These are phyloP conservation scores for Komagataella ulmi DNA, from an alignment of 805 yeast species.

Conservation along the genomic window DNA sequence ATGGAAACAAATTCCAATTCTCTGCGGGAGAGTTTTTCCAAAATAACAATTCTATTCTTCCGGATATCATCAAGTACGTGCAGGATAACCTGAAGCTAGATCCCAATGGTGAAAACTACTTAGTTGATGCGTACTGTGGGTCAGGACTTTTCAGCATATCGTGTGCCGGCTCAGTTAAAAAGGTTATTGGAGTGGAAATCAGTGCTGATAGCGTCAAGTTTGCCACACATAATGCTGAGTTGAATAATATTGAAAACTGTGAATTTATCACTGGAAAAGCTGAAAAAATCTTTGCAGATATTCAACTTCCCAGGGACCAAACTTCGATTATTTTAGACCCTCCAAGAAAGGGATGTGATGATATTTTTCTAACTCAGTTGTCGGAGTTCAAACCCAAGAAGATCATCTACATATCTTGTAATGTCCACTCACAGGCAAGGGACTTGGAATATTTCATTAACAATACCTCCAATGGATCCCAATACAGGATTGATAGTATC, in stretches of 20 bases:
- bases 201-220: constrained; percentile 83
- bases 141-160: constrained; percentile 88
- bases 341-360: constrained; percentile 95
- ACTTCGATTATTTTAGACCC: constrained; percentile 94
- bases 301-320: constrained; percentile 58
- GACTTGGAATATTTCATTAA: constrained; percentile 76
- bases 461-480: constrained; percentile 45
- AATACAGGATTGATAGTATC: constrained; percentile 65
- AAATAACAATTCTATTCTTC: constrained; percentile 85
- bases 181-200: constrained; percentile 88
- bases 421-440: constrained; percentile 95
- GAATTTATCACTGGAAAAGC: constrained; percentile 86
- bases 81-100: constrained; percentile 47
- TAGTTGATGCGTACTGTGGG: constrained; percentile 95
- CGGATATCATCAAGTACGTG: constrained; percentile 72
- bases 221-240: constrained; percentile 69
- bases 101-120: constrained; percentile 23
- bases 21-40: constrained; percentile 96
- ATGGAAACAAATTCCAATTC: constrained; percentile 70
- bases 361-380: constrained; percentile 72
- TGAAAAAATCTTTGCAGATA: constrained; percentile 70
- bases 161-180: constrained; percentile 67
- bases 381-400: constrained; percentile 73
- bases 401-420: constrained; percentile 92
- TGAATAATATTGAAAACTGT: constrained; percentile 68